Base-by-base conservation (phyloP, 495 filamentous ascomycete species). In the Penicillium bovifimosum region DNA sequence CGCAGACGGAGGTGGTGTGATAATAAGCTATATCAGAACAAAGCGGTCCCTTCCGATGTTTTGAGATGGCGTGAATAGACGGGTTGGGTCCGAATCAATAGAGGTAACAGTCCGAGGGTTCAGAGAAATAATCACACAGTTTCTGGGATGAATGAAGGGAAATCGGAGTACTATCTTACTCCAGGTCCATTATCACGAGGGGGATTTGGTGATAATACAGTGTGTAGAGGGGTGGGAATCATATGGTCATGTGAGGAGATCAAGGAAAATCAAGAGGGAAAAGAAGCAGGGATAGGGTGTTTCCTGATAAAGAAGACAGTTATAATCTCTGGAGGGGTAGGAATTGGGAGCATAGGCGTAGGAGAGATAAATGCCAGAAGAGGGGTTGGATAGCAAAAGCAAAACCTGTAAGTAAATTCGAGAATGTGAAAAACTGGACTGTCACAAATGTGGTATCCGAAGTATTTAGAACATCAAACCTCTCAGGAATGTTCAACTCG, bases 361-460 rank as follows among this genome's bases (percentile, higher is more conserved):
- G 20, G 4, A 24, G 20, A 24, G 20, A 24, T 24, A 24, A 24
- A 24, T 24, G 2, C 20, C 4, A 24, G 20, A 24, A 24, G 20
- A 24, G 20, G 20, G 20, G 20, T 24, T 24, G 20, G 36, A 41
- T n/a, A 26, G n/a, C 8, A 29, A 27, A 41, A 33, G 36, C 31
- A 35, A 40, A 41, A 32, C 13, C 50, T 28, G 29, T 41, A 47
- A 44, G 11, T 29, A 29, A 31, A 31, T 31, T 31, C 5, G 29
- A 40, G 27, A 55, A 55, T 41, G 53, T 50, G 10, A 26, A 50
- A 51, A 55, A 47, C 35, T 41, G 43, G 43, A 40, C 41, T 42
- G 44, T 43, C 44, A 42, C 46, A 48, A 26, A 24, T 24, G 20
- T 24, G 28, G 33, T 47, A 35, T 42, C 41, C 24, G 33, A 48